A percentile compares a stretch with the other conserved stretches of the same genome.
These are phyloP conservation scores for Pseudognaphalium luteoalbum DNA, from an alignment of 129 eudicot genomes.

Conservation along the genomic window DNA sequence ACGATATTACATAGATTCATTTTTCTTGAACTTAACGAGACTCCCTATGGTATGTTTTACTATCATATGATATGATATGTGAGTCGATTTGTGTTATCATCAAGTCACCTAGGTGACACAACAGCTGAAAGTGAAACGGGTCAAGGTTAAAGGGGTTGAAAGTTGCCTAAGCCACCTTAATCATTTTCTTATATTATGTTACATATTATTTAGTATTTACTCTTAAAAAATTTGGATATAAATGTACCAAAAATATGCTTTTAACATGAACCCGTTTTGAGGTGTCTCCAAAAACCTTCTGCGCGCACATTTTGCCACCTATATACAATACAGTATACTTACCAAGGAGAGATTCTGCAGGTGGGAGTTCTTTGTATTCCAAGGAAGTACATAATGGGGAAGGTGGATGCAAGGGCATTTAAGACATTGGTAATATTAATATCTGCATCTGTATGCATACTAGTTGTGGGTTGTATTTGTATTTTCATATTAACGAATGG, in stretches of 20 bases:
- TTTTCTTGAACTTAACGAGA: slow-evolving; percentile 77
- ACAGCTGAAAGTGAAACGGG: background rate
- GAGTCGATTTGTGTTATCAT: background rate
- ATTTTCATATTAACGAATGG: slow-evolving; percentile 87
- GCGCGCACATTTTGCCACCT: background rate
- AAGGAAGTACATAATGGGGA: slow-evolving; percentile 91
- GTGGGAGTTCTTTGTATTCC: slow-evolving; percentile 94
- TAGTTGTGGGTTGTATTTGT: slow-evolving; percentile 84
- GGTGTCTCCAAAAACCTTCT: background rate
- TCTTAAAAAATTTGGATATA: background rate
- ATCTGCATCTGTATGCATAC: slow-evolving; percentile 83
- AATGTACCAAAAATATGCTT: too few species aligned
- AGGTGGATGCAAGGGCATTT: slow-evolving; percentile 81
- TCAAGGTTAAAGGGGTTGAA: background rate
- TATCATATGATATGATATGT: background rate
- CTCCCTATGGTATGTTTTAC: slow-evolving; percentile 85
- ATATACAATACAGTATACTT: background rate
- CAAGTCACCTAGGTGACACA: background rate
- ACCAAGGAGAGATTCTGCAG: slow-evolving; percentile 37
- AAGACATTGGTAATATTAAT: slow-evolving; percentile 71
- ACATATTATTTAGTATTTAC: background rate
- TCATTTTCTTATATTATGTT: background rate
- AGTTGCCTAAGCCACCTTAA: background rate
- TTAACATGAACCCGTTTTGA: background rate
- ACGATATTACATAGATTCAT: slow-evolving; percentile 82